A percentile compares a stretch with the other conserved stretches of the same genome.
These are phyloP conservation scores for Metschnikowia lunata DNA, from an alignment of 805 yeast species.

Conservation along the genomic window DNA sequence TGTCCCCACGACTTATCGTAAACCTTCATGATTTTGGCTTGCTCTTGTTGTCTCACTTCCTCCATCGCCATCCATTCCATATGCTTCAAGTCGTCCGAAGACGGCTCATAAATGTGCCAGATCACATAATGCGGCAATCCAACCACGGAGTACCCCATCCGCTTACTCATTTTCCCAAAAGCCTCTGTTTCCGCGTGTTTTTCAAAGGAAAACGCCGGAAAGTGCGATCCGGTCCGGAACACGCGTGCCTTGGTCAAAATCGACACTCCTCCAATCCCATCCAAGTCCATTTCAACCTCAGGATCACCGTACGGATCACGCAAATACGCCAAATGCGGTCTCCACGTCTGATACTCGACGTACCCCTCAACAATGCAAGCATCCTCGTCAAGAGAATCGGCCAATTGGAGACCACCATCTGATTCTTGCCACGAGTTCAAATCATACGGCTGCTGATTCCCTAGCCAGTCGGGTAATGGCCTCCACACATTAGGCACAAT, in stretches of 20 bases:
- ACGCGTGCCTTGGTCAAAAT: conserved; percentile 83
- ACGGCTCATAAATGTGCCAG: conserved; percentile 89
- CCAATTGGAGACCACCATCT: conserved; percentile 75
- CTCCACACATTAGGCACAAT: conserved; percentile 95
- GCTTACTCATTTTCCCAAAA: conserved; percentile 81
- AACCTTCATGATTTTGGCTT: conserved; percentile 56
- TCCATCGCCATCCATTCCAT: conserved; percentile 89
- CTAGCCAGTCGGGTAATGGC: conserved; percentile 82
- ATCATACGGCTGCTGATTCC: conserved; percentile 81
- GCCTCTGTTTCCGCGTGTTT: conserved; percentile 98
- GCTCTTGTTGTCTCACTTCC: conserved; percentile 61
- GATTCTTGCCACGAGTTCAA: conserved; percentile 83
- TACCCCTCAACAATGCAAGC: conserved; percentile 97
- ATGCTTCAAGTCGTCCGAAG: conserved; percentile 81
- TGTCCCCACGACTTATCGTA: conserved; percentile 70
- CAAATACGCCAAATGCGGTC: conserved; percentile 92
- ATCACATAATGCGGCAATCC: conserved; percentile 94
- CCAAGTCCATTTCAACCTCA: conserved; percentile 86
- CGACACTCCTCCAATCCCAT: conserved; percentile 97
- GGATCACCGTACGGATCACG: conserved; percentile 95
- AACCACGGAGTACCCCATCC: conserved; percentile 81
- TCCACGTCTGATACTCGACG: conserved; percentile 96
- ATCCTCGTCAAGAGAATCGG: conserved; percentile 78
- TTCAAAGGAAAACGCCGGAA: conserved; percentile 94
- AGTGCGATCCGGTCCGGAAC: conserved; percentile 83